Conservation (phyloP, 495 filamentous ascomycete genomes). For the Lepraria neglecta region DNA sequence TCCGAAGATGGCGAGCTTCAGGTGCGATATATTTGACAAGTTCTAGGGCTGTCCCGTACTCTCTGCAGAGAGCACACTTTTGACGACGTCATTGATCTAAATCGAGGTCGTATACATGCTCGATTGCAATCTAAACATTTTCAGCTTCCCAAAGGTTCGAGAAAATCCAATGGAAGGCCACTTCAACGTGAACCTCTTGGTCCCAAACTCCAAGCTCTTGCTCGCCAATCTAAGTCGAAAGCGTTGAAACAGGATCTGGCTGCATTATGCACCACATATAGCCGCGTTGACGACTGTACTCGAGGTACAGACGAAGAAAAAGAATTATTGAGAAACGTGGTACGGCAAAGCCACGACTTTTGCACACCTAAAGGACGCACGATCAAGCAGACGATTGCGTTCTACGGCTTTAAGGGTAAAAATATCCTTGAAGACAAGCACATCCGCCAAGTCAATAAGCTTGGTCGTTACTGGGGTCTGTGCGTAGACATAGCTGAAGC, state of each 20-base stretch:
- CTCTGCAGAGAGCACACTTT: no score
- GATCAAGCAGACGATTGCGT: neutral
- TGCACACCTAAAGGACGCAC: constrained; percentile 3
- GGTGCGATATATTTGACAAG: constrained; percentile 11
- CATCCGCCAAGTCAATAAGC: constrained; percentile 22
- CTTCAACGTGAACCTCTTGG: constrained; percentile 17
- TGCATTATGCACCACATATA: neutral
- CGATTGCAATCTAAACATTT: constrained; percentile 21
- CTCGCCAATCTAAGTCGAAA: no score
- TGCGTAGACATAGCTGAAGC: constrained; percentile 20
- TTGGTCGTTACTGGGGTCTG: constrained; percentile 27
- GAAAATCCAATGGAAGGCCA: neutral
- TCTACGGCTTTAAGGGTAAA: neutral
- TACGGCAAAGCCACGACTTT: constrained; percentile 17
- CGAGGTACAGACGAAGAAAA: constrained; percentile 6
- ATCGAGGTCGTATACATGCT: constrained; percentile 22
- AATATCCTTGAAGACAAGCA: neutral
- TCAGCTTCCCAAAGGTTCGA: neutral
- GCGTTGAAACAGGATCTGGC: constrained; percentile 1
- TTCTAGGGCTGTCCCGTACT: neutral
- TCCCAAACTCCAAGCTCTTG: no score
- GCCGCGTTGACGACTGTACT: neutral
- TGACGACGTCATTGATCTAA: constrained; percentile 12
- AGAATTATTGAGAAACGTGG: constrained; percentile 9
- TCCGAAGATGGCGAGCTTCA: constrained; percentile 3